Evolutionary conservation across 192 early-diverging fungal genomes (phyloP).

Genomic region (Coemansia sp.): DNA sequence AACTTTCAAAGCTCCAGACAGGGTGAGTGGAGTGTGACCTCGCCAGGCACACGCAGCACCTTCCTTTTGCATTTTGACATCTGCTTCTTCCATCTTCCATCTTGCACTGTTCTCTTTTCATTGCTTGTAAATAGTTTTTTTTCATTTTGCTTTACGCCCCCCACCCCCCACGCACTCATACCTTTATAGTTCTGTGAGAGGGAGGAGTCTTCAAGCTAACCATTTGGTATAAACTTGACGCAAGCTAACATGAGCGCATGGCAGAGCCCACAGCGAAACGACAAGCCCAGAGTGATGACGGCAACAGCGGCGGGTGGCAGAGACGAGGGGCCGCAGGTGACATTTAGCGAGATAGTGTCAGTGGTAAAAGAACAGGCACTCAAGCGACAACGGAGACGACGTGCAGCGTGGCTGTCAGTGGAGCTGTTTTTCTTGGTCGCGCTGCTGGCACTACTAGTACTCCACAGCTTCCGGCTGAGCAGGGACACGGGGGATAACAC

Average conservation of each 20-base stretch:
- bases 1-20: neutral
- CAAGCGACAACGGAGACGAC: conserved; percentile 24
- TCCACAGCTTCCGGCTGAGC: conserved; percentile 50
- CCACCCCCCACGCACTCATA: neutral
- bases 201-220: neutral
- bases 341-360: conserved; percentile 16
- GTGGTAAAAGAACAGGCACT: conserved; percentile 30
- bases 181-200: neutral
- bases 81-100: conserved; percentile 15
- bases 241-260: conserved; percentile 5
- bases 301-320: neutral
- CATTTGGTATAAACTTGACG: neutral
- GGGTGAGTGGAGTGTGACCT: neutral
- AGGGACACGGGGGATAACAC: conserved; percentile 30
- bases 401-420: conserved; percentile 24
- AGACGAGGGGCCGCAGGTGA: conserved; percentile 15
- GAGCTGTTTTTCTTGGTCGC: conserved; percentile 39
- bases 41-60: neutral
- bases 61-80: neutral
- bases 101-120: conserved; percentile 15
- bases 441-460: conserved; percentile 42
- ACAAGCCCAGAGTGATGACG: neutral
- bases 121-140: neutral
- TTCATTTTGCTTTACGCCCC: neutral
- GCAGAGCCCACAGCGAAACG: neutral